A percentile compares a stretch with the other conserved stretches of the same genome.
These are phyloP conservation scores for Lichina pygmaea DNA, from an alignment of 495 filamentous ascomycete genomes.

Conservation along the genomic window DNA sequence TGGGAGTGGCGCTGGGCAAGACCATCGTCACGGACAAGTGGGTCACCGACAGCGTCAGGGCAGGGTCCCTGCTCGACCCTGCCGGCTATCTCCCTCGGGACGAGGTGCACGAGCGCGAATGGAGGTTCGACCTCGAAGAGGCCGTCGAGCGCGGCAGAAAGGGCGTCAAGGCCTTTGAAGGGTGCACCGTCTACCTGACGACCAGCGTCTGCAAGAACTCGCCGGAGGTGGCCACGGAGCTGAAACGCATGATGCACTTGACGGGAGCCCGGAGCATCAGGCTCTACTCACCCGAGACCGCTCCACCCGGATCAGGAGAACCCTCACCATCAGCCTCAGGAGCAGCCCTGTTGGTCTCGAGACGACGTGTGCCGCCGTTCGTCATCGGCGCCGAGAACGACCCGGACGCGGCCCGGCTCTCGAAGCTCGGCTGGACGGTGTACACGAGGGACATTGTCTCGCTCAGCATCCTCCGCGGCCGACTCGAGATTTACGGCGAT, in stretches of 20 bases:
- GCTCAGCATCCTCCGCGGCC: conserved; percentile 2
- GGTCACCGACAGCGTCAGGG: conserved; percentile 9
- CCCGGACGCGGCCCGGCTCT: not conserved
- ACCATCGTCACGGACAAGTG: conserved; percentile 15
- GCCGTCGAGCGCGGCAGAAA: conserved; percentile 7
- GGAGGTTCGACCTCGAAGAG: conserved; percentile 9
- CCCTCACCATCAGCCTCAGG: not conserved
- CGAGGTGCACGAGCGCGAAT: conserved; percentile 10
- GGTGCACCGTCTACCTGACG: conserved; percentile 12
- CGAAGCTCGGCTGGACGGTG: not conserved
- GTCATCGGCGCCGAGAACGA: not conserved
- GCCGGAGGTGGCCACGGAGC: conserved; percentile 8
- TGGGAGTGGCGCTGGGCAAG: conserved; percentile 10
- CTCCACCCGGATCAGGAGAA: not conserved
- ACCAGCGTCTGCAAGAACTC: conserved; percentile 10
- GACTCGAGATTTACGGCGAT: not conserved
- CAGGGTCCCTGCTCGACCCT: conserved; percentile 7
- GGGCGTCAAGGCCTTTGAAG: conserved; percentile 7
- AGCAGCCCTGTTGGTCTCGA: not conserved
- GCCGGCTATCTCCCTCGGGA: conserved; percentile 9
- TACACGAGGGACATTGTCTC: conserved; percentile 1
- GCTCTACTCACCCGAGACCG: conserved; percentile 1
- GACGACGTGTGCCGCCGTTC: not conserved
- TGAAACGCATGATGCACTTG: conserved; percentile 10
- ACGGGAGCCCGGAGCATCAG: conserved; percentile 8